Evolutionary conservation across 345 rosid genomes (phyloP), one percentile per base, ranked within the genome.

Genomic region (Gossypium rotundifolium): DNA sequence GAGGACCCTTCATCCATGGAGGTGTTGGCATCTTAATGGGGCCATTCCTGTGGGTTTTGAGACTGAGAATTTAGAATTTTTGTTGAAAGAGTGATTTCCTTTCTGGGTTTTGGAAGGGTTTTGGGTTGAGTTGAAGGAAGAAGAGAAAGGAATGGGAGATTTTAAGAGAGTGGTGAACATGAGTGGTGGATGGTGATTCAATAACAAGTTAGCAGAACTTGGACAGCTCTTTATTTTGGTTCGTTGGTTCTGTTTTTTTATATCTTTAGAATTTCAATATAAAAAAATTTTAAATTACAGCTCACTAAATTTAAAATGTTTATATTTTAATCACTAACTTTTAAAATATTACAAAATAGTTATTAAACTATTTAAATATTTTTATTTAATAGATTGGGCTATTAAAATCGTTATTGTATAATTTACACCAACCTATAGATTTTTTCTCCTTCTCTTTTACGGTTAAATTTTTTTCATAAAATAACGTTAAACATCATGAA

Each of bases 1-100:
- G 81, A 62, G 91, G 86, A 77, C 83, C 82, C 72, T 79, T 85
- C 87, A 88, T 87, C 97, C 96, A 90, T 60, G 97, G 97, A 77
- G 97, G 83, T 3, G 89, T 84, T 23, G 92, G 89, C 69, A 77
- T 57, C 80, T 66, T 85, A 62, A 78, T 69, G 78, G 81, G 18
- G 75, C 70, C 75, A 40, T 46, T 75, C 49, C n/a, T 64, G 49
- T 82, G 76, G 10, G 38, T 72, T 78, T 40, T 27, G 73, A 75
- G 71, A 65, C 61, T 4, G 79, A 71, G 65, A 73, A 45, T 33
- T 81, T 74, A 1, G 77, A 66, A 16, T 25, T 68, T 25, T 49
- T 68, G 14, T 68, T 49, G n/a, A 51, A 25, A 25, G 22, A 13
- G 14, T 4, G 73, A 25, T 71, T 55, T 42, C 66, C 69, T 16